Evolutionary conservation across 2,329 filamentous ascomycete genomes (phyloP).

Genomic region (Fusarium metavorans): DNA sequence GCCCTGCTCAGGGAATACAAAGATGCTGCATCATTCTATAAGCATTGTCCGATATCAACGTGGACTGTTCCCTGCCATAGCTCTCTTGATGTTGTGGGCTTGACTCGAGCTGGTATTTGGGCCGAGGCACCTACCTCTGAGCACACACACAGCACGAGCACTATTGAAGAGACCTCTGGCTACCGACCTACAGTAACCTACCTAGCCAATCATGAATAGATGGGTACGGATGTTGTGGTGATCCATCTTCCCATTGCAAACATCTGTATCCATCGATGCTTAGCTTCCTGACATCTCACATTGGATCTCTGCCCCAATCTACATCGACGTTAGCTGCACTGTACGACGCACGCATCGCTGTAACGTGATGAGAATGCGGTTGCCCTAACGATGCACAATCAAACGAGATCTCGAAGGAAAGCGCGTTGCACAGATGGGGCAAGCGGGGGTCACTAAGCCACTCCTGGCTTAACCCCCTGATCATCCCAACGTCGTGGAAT

Average conservation of each 20-base stretch:
- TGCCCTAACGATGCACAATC: conserved; percentile 41
- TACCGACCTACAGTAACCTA: neutral
- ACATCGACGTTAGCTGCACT: conserved; percentile 2
- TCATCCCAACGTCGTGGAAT: conserved; percentile 6
- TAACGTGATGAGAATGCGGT: conserved; percentile 35
- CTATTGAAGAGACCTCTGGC: neutral
- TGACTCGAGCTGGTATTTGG: neutral
- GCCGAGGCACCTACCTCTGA: neutral
- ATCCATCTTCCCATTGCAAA: neutral
- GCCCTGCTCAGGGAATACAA: conserved; percentile 29
- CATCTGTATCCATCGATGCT: neutral
- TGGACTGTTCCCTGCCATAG: conserved; percentile 13
- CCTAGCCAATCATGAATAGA: neutral
- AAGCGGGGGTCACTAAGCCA: conserved; percentile 26
- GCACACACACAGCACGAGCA: neutral
- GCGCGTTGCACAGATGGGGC: conserved; percentile 43
- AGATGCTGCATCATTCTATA: conserved; percentile 33
- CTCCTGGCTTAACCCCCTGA: conserved; percentile 18
- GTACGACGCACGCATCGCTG: neutral
- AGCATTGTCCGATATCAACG: conserved; percentile 15
- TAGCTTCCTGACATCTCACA: neutral
- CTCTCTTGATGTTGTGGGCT: neutral
- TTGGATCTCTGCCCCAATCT: neutral
- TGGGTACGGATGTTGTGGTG: neutral
- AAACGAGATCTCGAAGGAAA: conserved; percentile 43